Evolutionary conservation across 2,329 filamentous ascomycete genomes (phyloP), one percentile per base, ranked within the genome.

Genomic region (Verticillium albo-atrum): DNA sequence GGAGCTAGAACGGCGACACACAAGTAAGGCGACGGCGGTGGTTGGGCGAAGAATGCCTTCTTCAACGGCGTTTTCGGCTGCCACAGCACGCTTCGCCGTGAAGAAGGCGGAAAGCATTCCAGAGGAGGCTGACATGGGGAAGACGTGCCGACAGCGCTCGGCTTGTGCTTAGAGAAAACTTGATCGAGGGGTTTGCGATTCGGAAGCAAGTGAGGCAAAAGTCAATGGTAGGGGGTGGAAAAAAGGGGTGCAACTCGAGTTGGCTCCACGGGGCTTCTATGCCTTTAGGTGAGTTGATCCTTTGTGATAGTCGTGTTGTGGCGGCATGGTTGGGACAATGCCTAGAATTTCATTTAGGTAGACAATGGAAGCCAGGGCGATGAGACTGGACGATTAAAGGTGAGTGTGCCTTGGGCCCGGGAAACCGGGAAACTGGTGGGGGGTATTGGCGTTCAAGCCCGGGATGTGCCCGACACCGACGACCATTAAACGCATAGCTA

Each of bases 21-120:
- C 64, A 53, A 65, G 57, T 54, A 65, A 53, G 9, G 59, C 63
- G 54, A 53, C 59, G 15, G 61, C 61, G 23, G 61, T 57, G 9
- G 54, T 47, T 5, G 58, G 55, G 12, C 58, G 52, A 26, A 63
- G 35, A 37, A 58, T 30, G 35, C 55, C 51, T 3, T 23, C n/a
- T 50, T 6, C 20, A 9, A 20, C 20, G 6, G 42, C 42, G 42
- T 4, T 20, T 25, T 25, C 20, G n/a, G 42, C n/a, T 20, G 23
- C n/a, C 6, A 3, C 10, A 25, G 42, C 42, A 23, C 42, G 42
- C 20, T 26, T 50, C 20, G 42, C 30, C 30, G 30, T 9, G 9
- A 14, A 3, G 30, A 14, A 9, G 14, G 14, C 3, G 30, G 30
- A 23, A 12, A 50, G 20, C 4, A 50, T 6, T 23, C 9, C 14